A percentile compares a stretch with the other conserved stretches of the same genome.
phyloP scores from a whole-genome alignment of 1,139 yeast species.

The Suhomyces bokatorum region DNA sequence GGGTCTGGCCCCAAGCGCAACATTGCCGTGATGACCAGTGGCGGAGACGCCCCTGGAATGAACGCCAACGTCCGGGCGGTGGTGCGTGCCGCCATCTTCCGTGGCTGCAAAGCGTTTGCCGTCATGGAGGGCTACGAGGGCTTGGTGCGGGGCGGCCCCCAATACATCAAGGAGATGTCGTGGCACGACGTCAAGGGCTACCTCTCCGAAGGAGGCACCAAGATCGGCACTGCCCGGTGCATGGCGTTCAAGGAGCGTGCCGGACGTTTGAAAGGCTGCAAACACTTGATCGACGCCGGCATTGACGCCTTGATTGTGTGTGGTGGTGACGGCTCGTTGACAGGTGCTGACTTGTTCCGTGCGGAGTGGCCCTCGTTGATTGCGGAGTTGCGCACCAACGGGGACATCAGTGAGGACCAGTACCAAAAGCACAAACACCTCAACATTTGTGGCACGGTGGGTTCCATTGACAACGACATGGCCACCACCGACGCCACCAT shows the following conservation, averaged over 20 bases:
- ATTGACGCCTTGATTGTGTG: conserved; percentile 96
- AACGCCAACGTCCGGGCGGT: conserved; percentile 94
- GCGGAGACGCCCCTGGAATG: conserved; percentile 99
- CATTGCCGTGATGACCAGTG: conserved; percentile 95
- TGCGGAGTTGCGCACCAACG: conserved; percentile 59
- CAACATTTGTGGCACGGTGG: conserved; percentile 92
- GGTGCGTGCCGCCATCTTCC: conserved; percentile 82
- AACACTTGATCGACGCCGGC: conserved; percentile 81
- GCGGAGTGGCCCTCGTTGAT: conserved; percentile 90
- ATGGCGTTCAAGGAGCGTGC: conserved; percentile 77
- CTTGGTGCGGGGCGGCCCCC: conserved; percentile 75
- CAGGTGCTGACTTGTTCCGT: conserved; percentile 95
- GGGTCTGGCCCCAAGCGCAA: conserved; percentile 35
- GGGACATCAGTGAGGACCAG: conserved; percentile 57
- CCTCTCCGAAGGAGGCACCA: conserved; percentile 90
- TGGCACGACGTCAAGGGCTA: conserved; percentile 97
- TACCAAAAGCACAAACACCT: conserved; percentile 64
- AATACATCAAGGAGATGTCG: conserved; percentile 68
- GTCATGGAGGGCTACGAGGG: conserved; percentile 96
- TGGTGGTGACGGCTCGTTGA: conserved; percentile 98
- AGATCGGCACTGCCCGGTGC: conserved; percentile 95
- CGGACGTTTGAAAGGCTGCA: conserved; percentile 82
- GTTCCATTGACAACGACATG: conserved; percentile 98
- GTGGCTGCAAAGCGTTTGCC: conserved; percentile 93
- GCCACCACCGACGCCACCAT: conserved; percentile 94